A percentile compares a stretch with the other conserved stretches of the same genome.
Conservation (phyloP, 306 rosid species). For the Cucumis melo region DNA sequence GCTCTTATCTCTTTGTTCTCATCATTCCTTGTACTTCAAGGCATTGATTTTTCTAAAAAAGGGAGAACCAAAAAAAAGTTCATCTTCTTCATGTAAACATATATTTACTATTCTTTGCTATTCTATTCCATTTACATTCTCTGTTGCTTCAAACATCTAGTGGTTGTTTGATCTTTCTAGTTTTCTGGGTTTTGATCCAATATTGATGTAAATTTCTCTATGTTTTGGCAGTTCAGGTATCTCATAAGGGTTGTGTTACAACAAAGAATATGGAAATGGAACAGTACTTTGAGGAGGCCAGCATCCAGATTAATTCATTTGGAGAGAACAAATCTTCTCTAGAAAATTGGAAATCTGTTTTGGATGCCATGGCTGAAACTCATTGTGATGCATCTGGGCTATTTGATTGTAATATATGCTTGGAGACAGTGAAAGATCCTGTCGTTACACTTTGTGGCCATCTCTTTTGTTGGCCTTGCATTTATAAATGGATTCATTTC, state of each 20-base stretch:
- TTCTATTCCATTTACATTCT: not conserved
- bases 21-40: not conserved
- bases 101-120: not conserved
- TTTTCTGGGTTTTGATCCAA: not conserved
- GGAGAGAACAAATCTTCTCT: not conserved
- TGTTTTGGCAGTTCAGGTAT: not conserved
- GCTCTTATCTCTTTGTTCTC: not conserved
- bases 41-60: not conserved
- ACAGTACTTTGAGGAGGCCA: not conserved
- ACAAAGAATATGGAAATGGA: not conserved
- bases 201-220: not conserved
- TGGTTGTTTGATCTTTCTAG: not conserved
- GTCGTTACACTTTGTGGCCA: conserved; percentile 96
- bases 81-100: not conserved
- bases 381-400: conserved; percentile 21
- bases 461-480: conserved; percentile 95
- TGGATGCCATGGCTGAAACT: conserved; percentile 9
- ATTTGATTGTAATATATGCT: conserved; percentile 87
- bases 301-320: not conserved
- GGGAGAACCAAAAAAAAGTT: not conserved
- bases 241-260: not conserved
- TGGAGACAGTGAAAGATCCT: conserved; percentile 68
- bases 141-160: not conserved
- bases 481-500: conserved; percentile 64
- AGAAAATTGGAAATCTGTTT: conserved; percentile 1